Percentiles rank a stretch among this genome's conserved stretches.
These are phyloP conservation scores for Cantharellus anzutake DNA, from an alignment of 768 basidiomycete genomes.

Conservation along the genomic window DNA sequence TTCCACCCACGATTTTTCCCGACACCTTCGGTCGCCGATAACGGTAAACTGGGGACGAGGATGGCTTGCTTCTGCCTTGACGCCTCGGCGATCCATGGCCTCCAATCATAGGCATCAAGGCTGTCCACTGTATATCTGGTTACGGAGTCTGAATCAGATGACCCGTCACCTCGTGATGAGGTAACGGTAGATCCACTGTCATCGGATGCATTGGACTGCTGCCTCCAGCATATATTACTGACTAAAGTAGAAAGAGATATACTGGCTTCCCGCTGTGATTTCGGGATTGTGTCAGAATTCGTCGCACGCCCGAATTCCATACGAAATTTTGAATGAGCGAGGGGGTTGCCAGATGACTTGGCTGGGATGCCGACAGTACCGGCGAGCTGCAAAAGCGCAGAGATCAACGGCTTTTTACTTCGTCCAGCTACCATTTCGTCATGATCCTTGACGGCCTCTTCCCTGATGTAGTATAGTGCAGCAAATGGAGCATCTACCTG, in stretches of 20 bases:
- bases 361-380: neutral
- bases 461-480: neutral
- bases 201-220: neutral
- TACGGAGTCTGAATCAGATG: neutral
- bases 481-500: neutral
- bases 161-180: neutral
- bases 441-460: too few relatives aligned
- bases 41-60: constrained; percentile 8
- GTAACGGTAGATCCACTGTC: neutral
- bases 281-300: neutral
- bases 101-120: neutral
- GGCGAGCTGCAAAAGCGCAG: neutral
- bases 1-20: constrained; percentile 9
- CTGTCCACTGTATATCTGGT: too few relatives aligned
- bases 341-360: neutral
- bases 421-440: neutral
- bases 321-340: neutral
- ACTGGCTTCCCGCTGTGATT: neutral
- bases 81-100: constrained; percentile 5
- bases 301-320: neutral
- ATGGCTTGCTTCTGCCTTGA: constrained; percentile 3
- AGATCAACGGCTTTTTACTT: neutral
- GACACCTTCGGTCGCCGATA: constrained; percentile 7
- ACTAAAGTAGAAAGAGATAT: neutral
- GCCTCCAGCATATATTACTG: neutral